Base-by-base conservation (phyloP, 768 basidiomycete species). In the Rhodotorula taiwanensis region DNA sequence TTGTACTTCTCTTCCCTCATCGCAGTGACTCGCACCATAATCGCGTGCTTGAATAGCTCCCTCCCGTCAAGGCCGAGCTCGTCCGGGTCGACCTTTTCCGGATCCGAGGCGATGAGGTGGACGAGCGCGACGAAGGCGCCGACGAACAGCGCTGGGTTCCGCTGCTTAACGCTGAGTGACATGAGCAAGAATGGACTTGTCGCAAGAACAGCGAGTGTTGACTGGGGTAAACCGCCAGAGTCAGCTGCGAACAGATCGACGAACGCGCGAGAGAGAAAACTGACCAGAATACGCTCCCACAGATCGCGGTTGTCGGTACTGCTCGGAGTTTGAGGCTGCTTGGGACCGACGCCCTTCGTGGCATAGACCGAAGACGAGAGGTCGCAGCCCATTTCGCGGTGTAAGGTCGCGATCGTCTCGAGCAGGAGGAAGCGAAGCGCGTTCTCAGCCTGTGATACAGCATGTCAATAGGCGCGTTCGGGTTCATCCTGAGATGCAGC, bases 71-170 rank as follows among this genome's bases (percentile, higher is more conserved):
- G 11, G 6, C 33, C 10, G 36, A 25, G 11, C 8, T 21, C 25
- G 7, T 3, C 16, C 11, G 16, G 41, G 23, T 5, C 3, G 3
- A 25, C 23, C 23, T n/a, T n/a, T n/a, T n/a, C n/a, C n/a, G n/a
- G n/a, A n/a, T n/a, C n/a, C n/a, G n/a, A n/a, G n/a, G 58, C 28
- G 41, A 52, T 28, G 31, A 27, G n/a, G 42, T 58, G 58, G 6
- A 10, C 10, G 50, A 52, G 41, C 23, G 34, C 15, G 50, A 34
- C 42, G 42, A 58, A 43, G 23, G 28, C 9, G 31, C 58, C 50
- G 42, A 58, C 20, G 23, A 28, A 41, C 11, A 8, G 30, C 21
- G 49, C 2, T 1, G 23, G 49, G 25, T 14, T 14, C 0, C 16
- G 30, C n/a, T n/a, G n/a, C n/a, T n/a, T n/a, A n/a, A n/a, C n/a